A percentile compares a stretch with the other conserved stretches of the same genome.
Evolutionary conservation across 768 basidiomycete species (phyloP).

Genomic region (Paxillus ammoniavirescens): DNA sequence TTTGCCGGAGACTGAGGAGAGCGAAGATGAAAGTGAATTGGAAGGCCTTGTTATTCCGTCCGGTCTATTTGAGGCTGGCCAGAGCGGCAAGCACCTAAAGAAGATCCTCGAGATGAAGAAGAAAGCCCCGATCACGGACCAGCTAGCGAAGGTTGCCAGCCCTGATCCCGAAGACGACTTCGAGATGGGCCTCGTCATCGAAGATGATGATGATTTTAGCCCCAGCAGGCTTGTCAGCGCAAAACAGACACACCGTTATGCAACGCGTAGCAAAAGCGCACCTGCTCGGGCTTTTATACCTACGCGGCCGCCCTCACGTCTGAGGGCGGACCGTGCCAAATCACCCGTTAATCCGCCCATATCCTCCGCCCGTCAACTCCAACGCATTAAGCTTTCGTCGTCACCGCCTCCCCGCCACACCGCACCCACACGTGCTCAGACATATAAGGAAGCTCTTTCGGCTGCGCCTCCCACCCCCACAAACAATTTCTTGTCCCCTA

Average conservation of each 20-base stretch:
- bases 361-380: constrained; percentile 67
- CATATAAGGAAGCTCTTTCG: constrained; percentile 55
- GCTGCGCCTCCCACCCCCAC: constrained; percentile 48
- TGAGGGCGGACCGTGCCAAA: constrained; percentile 64
- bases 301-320: constrained; percentile 61
- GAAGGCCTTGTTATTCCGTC: constrained; percentile 81
- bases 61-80: constrained; percentile 70
- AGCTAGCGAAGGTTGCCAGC: constrained; percentile 48
- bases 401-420: constrained; percentile 61
- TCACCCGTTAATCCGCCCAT: constrained; percentile 68
- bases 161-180: constrained; percentile 83
- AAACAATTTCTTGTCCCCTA: constrained; percentile 60
- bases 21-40: constrained; percentile 70
- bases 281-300: constrained; percentile 51
- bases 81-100: constrained; percentile 49
- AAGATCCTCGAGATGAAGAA: constrained; percentile 55
- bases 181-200: constrained; percentile 80
- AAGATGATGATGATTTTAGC: constrained; percentile 80
- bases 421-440: constrained; percentile 52
- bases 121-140: constrained; percentile 53
- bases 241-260: constrained; percentile 43
- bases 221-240: constrained; percentile 65
- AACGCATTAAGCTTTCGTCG: constrained; percentile 65
- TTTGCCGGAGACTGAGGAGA: constrained; percentile 70
- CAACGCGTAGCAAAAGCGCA: constrained; percentile 57